phyloP scores from a whole-genome alignment of 495 filamentous ascomycete genomes.

The Letharia columbiana region DNA sequence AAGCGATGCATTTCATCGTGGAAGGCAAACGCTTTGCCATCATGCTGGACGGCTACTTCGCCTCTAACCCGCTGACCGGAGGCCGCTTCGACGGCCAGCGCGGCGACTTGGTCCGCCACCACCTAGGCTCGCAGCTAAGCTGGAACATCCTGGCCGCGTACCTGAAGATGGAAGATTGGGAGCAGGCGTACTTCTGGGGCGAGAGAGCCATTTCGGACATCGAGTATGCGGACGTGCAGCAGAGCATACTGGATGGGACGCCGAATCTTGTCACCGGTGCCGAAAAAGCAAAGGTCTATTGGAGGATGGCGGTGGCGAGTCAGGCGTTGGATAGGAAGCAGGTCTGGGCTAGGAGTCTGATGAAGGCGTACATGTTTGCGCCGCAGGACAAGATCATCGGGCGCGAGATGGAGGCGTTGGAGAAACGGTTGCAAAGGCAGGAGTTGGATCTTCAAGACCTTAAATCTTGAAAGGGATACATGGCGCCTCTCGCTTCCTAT shows the following conservation, averaged over 20 bases:
- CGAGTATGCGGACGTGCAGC: neutral
- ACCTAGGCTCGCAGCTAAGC: neutral
- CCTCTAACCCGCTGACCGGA: neutral
- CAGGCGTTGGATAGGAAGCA: neutral
- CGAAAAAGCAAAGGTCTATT: neutral
- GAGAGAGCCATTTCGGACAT: neutral
- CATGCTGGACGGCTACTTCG: neutral
- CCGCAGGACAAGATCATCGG: neutral
- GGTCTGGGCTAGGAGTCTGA: neutral
- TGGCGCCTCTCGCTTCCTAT: neutral
- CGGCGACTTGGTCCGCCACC: neutral
- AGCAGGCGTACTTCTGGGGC: neutral
- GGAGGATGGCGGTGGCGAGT: neutral
- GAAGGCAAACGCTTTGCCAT: neutral
- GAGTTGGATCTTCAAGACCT: neutral
- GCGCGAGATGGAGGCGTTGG: neutral
- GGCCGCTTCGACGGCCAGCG: neutral
- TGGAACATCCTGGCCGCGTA: neutral
- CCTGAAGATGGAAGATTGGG: neutral
- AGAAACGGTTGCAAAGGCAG: neutral
- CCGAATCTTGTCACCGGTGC: neutral
- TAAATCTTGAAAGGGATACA: neutral
- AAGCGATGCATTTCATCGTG: neutral
- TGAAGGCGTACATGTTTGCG: neutral
- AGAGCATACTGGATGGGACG: neutral